Base-by-base conservation (phyloP, 1,139 yeast species). In the Saccharomyces hybrid region DNA sequence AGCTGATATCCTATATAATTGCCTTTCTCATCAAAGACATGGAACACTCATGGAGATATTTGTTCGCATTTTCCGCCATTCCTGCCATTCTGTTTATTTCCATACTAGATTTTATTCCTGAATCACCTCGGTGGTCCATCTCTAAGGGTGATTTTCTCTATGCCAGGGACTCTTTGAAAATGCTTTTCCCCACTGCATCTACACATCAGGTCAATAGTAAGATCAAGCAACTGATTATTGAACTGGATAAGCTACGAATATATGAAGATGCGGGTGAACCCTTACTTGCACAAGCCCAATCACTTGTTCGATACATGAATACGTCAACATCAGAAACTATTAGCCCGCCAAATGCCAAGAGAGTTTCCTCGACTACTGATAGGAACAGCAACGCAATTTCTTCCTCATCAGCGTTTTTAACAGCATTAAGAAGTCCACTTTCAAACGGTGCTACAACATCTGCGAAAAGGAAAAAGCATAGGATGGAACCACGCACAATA, bases 71-170 rank as follows among this genome's bases (percentile, higher is more conserved):
- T 5, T 72, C 78, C 11, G 72, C 72, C 0, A 28, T 75, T 1
- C 80, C 80, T 0, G 76, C 80, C 2, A 26, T 70, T 2, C 4
- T 73, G 9, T 74, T 76, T 51, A 58, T 76, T 5, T 47, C 69
- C 3, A 53, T 68, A 11, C 65, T 76, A 26, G 73, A 70, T 48
- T 72, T 77, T 55, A 73, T 82, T 26, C 86, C 87, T 1, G 87
- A 83, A 62, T 78, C 84, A 2, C 87, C 87, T 1, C 71, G 86
- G 54, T 81, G 76, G 75, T 69, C 80, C 41, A 72, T 80, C 9
- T 67, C 75, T 16, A 70, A 70, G 29, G 75, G 75, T 4, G 64
- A 73, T 31, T 58, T 68, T 14, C 71, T 70, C 2, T 69, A 71
- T 23, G 84, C 86, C 0, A 65, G 67, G 34, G 54, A 52, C 5